Conservation (phyloP, 306 rosid species). For the Oemleria cerasiformis region DNA sequence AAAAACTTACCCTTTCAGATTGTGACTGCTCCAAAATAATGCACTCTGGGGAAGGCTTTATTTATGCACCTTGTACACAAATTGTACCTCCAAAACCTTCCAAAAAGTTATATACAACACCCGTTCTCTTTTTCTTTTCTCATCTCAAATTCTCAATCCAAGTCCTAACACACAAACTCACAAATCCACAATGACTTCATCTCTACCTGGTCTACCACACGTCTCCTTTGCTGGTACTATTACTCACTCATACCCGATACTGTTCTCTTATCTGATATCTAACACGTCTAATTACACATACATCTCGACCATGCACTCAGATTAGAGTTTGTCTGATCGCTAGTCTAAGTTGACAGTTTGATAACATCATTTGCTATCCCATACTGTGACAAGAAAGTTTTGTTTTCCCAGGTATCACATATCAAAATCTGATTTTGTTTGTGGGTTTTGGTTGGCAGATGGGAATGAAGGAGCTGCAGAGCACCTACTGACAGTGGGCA, state of each 20-base stretch:
- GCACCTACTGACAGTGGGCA: constrained; percentile 46
- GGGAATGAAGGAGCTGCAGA: constrained; percentile 35
- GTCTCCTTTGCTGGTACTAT: background rate
- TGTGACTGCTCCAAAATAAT: background rate
- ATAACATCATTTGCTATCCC: background rate
- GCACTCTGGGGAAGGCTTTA: constrained; percentile 23
- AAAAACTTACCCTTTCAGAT: background rate
- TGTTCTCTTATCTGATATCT: constrained; percentile 16
- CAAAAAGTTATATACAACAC: background rate
- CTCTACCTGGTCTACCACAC: background rate
- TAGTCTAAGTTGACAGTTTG: background rate
- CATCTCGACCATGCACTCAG: background rate
- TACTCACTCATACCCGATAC: background rate
- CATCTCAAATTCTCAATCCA: background rate
- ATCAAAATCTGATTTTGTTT: background rate
- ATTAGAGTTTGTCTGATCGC: too few species aligned
- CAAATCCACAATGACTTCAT: background rate
- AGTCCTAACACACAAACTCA: background rate
- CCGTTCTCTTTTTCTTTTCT: background rate
- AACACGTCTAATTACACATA: background rate
- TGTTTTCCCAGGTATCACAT: background rate
- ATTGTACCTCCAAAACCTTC: background rate
- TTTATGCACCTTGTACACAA: background rate
- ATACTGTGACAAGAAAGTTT: background rate
- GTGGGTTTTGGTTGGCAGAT: background rate